These are phyloP conservation scores for Arabidopsis lyrata DNA, from an alignment of 441 rosid species.

Conservation along the genomic window DNA sequence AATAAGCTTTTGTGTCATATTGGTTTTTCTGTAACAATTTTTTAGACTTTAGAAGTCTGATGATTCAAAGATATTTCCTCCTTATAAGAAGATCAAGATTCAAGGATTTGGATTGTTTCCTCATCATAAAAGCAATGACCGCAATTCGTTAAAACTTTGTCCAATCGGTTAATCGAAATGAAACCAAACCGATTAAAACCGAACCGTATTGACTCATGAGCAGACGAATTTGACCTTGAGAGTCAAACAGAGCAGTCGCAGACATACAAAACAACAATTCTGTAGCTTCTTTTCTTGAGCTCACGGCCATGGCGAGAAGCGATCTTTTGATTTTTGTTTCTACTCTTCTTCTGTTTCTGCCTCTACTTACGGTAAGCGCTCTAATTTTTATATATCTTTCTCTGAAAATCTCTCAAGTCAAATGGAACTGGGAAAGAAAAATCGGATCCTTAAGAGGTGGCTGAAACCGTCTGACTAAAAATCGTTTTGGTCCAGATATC, in stretches of 20 bases:
- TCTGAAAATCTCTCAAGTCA: constrained; percentile 1
- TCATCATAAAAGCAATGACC: not conserved
- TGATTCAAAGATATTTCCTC: constrained; percentile 1
- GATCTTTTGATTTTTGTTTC: constrained; percentile 1
- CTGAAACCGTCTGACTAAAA: not conserved
- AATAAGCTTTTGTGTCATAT: constrained; percentile 32
- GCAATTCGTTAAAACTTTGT: not conserved
- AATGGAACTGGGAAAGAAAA: constrained; percentile 18
- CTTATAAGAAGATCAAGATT: not conserved
- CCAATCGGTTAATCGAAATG: not conserved
- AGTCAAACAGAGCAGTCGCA: constrained; percentile 16
- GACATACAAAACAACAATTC: not conserved
- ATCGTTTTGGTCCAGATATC: constrained; percentile 4
- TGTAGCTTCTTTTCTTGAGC: constrained; percentile 20
- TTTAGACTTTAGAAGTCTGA: constrained; percentile 12
- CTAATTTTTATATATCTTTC: not conserved
- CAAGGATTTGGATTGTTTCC: constrained; percentile 11
- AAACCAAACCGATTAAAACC: constrained; percentile 7
- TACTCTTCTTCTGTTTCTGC: constrained; percentile 30
- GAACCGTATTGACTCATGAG: not conserved
- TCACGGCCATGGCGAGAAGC: constrained; percentile 39
- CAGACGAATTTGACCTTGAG: not conserved
- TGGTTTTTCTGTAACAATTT: constrained; percentile 25
- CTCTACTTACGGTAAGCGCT: constrained; percentile 20
- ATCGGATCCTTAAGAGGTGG: constrained; percentile 24